Evolutionary conservation across 345 rosid species (phyloP), one percentile per base, ranked within the genome.

Genomic region (Eucalyptus polyanthemos): DNA sequence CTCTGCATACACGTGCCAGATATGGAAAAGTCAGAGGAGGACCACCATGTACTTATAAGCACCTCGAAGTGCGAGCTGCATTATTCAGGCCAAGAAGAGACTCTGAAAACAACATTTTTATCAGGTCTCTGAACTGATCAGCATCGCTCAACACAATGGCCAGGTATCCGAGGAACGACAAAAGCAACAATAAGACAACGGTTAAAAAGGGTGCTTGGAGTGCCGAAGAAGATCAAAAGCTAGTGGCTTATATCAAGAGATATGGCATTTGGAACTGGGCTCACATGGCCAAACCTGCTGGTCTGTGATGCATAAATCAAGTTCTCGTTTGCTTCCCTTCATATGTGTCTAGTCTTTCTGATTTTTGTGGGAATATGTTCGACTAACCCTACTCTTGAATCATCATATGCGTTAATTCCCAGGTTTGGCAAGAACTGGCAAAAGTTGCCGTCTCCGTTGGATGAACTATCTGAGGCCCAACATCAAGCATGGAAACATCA

Each of bases 381-480:
- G 85, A 76, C 47, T 76, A 22, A 76, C 47, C 85, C 85, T 76
- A 24, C 29, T 21, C 29, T 76, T 11, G 85, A 76, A 40, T 76
- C 47, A 40, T 76, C 47, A 40, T 76, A 40, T 76, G 85, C 27
- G 85, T 40, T 11, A 21, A 21, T 40, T 37, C 47, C 85, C 47
- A 88, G 91, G 91, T 86, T 80, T 90, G 87, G 50, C 88, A 24
- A 88, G 91, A 88, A 69, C 90, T 3, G 91, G 90, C 34, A 90
- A 90, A 53, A 90, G 90, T 80, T 90, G 91, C 42, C 87, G 91
- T 62, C 91, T 90, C 89, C 91, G 91, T 51, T 90, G 91, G 91
- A 76, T 90, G 91, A 90, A 90, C 56, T 90, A 90, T 58, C 25
- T 90, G 49, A 72, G 88, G 87, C 91, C 91, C 53, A 90, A 90